Evolutionary conservation across 495 filamentous ascomycete genomes (phyloP), one percentile per base, ranked within the genome.

Genomic region (Pyronema domesticum): DNA sequence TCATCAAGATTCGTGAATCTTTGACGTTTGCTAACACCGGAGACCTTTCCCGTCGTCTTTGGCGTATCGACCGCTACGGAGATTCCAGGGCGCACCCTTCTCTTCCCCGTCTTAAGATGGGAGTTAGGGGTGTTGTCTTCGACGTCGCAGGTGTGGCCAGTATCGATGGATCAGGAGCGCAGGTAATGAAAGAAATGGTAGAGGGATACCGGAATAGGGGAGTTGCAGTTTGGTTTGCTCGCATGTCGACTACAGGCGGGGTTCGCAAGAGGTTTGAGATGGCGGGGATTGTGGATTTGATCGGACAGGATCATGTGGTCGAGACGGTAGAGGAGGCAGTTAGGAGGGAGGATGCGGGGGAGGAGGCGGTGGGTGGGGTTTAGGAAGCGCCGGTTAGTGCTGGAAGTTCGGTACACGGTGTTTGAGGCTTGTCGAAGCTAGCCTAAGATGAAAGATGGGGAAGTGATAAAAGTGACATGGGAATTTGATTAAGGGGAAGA

Each of bases 21-120:
- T 72, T 98, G 40, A 96, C 93, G 0, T 98, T 98, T 60, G 89
- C 91, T 51, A 98, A 98, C 64, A 95, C 93, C 0, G 93, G 93
- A 15, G 85, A 91, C 53, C 72, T 98, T 17, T 94, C 89, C 70
- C 81, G 79, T 53, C 73, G 93, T 7, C 74, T 98, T 5, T 73
- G 84, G 13, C 72, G 93, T 10, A 70, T 98, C 6, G 91, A 96
- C 67, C 72, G 85, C 18, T 95, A 96, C 61, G 91, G 91, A 10
- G 85, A 86, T 0, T 79, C 68, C n/a, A 70, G 71, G 40, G 83
- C 85, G 0, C 93, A 96, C 54, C 93, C 93, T 0, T 86, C 87
- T 1, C 71, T 94, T 13, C 89, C 91, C 5, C 13, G 42, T 2
- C 42, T 46, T 14, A 46, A 54, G 23, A 15, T 46, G 40, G 55